These are phyloP conservation scores for Fusarium annulatum DNA, from an alignment of 2,329 filamentous ascomycete species.

Conservation along the genomic window DNA sequence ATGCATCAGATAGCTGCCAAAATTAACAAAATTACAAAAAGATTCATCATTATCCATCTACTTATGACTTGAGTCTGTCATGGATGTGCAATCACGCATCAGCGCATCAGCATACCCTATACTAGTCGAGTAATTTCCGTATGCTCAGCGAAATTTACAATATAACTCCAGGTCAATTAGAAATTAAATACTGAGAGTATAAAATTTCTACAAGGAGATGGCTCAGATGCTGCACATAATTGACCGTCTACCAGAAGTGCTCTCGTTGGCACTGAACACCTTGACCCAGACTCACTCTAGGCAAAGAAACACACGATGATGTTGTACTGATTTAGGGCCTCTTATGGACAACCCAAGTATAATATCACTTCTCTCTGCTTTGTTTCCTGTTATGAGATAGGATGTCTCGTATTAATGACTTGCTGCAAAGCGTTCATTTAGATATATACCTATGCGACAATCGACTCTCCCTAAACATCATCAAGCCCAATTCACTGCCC, in stretches of 20 bases:
- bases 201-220: neutral
- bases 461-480: neutral
- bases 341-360: neutral
- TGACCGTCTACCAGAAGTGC: neutral
- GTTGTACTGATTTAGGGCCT: fast-evolving
- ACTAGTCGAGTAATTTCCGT: neutral
- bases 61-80: neutral
- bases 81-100: neutral
- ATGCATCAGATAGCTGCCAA: neutral
- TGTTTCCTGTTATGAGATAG: neutral
- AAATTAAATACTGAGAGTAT: neutral
- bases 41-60: too few relatives aligned
- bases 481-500: neutral
- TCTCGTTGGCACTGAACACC: neutral
- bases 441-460: neutral
- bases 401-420: neutral
- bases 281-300: neutral
- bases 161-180: neutral
- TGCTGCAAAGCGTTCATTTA: neutral
- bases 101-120: neutral
- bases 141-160: neutral
- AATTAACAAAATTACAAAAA: neutral
- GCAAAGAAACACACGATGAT: neutral
- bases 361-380: neutral
- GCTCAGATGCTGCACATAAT: neutral